Evolutionary conservation across 169 alveolate species (phyloP), one percentile per base, ranked within the genome.

Genomic region (Ichthyophthirius multifiliis): DNA sequence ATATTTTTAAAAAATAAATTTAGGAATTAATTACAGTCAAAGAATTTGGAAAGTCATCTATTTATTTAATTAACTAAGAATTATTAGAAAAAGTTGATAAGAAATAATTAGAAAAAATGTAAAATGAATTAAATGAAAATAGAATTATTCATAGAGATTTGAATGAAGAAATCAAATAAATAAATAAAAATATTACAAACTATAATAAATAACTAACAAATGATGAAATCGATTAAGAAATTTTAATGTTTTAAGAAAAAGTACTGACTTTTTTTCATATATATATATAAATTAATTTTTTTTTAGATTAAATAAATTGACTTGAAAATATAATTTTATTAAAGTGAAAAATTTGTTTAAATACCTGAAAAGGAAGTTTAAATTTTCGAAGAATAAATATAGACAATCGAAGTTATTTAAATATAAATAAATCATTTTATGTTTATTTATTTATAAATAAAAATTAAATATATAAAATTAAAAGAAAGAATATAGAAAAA

Each of bases 1-100:
- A 67, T 41, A 0, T n/a, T 3, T 9, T 35, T 13, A 16, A 7
- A 18, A 3, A 13, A 67, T 7, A n/a, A 20, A 5, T 3, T 16
- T 39, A 34, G 62, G 39, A 64, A 37, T 76, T 76, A 27, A 16
- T 87, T 0, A 46, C 76, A 27, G 48, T 71, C 46, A 87, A 87
- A 43, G 92, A 82, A 31, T 87, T 76, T 43, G 92, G 92, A 32
- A 87, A 87, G 37, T 87, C 89, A 1, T 82, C 82, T 74, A 83
- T 87, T 9, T 87, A 87, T 48, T 39, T 86, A 34, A 73, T 86
- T 15, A 86, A 86, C 34, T 73, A 86, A 73, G 81, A 82, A 10
- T 15, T 75, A 9, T 86, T 86, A 55, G 83, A 65, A 3, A 74
- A 79, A 16, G 80, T 81, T 32, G 34, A 73, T 18, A 20, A 48